A percentile compares a stretch with the other conserved stretches of the same genome.
phyloP scores from a whole-genome alignment of 495 filamentous ascomycete species.

The Arthonia radiata region DNA sequence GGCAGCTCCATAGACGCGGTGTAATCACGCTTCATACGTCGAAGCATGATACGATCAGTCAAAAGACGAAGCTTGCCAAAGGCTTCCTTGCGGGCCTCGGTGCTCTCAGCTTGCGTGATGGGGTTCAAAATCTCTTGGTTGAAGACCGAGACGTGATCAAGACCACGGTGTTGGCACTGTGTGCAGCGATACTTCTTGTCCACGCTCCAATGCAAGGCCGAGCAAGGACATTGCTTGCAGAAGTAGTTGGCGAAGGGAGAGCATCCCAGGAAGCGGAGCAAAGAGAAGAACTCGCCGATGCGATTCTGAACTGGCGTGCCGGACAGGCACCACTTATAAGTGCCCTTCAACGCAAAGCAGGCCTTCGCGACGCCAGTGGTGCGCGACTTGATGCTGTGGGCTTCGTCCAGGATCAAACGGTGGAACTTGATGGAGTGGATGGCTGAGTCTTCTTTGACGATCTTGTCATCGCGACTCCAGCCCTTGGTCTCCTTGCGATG shows the following conservation, averaged over 20 bases:
- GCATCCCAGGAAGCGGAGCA: conserved; percentile 72
- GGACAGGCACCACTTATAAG: conserved; percentile 82
- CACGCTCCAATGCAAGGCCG: conserved; percentile 62
- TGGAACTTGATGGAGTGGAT: conserved; percentile 77
- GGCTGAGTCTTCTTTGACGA: conserved; percentile 57
- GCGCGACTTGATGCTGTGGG: conserved; percentile 82
- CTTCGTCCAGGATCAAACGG: conserved; percentile 83
- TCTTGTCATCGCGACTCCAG: conserved; percentile 48
- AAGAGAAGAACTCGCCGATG: conserved; percentile 91
- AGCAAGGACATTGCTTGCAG: conserved; percentile 62
- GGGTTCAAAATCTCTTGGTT: conserved; percentile 88
- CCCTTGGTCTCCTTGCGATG: conserved; percentile 84
- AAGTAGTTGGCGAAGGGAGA: conserved; percentile 79
- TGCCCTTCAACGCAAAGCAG: conserved; percentile 67
- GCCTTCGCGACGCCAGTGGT: conserved; percentile 79
- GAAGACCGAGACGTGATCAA: conserved; percentile 82
- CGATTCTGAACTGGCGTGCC: conserved; percentile 91
- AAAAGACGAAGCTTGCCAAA: conserved; percentile 62
- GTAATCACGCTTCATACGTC: conserved; percentile 76
- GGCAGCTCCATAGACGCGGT: conserved; percentile 85
- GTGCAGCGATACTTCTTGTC: conserved; percentile 39
- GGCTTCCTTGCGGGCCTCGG: conserved; percentile 32
- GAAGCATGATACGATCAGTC: conserved; percentile 78
- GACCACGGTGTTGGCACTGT: conserved; percentile 38
- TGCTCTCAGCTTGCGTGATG: conserved; percentile 23